Evolutionary conservation across 768 basidiomycete genomes (phyloP), one percentile per base, ranked within the genome.

Genomic region (Russula lepida): DNA sequence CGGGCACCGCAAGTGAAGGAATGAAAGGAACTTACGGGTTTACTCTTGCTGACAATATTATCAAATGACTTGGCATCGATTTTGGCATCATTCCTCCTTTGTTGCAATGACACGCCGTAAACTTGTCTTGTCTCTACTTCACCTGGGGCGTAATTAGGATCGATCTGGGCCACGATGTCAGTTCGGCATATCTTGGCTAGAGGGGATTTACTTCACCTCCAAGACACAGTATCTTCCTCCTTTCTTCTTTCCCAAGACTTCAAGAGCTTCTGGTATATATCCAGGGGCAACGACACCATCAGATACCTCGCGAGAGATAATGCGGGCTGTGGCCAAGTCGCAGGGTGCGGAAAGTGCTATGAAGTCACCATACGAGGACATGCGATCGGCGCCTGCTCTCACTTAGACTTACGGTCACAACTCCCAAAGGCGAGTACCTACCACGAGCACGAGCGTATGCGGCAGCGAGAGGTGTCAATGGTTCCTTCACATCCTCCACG

Each of bases 351-450:
- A 97, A 12, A 99, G 80, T 0, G 94, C 97, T 68, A 99, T 95
- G 72, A 98, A 99, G 76, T 99, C 97, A 5, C 97, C 97, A 71
- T 98, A 99, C 2, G 95, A 98, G 1, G 95, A 98, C 97, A 99
- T 99, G 56, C 97, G 86, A 72, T 99, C 97, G 25, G 97, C 95
- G 59, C 94, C 90, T 91, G 66, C 6, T 49, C 57, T 21, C 3
- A 2, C 13, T 65, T 58, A 33, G 65, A 27, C 23, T 50, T 11
- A 15, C 46, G 50, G 39, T 25, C 32, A 30, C 35, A 37, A n/a
- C 33, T 32, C 51, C 37, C 19, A 35, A 5, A 32, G 11, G 48
- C 0, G 46, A 54, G 30, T 28, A 39, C 67, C 53, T 64, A 88
- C 92, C 95, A 70, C 97, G 85, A 51, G 97, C 97, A 49, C 97